A percentile compares a stretch with the other conserved stretches of the same genome.
These are phyloP conservation scores for Gastrodia elata DNA, from an alignment of 106 monocot species.

Conservation along the genomic window DNA sequence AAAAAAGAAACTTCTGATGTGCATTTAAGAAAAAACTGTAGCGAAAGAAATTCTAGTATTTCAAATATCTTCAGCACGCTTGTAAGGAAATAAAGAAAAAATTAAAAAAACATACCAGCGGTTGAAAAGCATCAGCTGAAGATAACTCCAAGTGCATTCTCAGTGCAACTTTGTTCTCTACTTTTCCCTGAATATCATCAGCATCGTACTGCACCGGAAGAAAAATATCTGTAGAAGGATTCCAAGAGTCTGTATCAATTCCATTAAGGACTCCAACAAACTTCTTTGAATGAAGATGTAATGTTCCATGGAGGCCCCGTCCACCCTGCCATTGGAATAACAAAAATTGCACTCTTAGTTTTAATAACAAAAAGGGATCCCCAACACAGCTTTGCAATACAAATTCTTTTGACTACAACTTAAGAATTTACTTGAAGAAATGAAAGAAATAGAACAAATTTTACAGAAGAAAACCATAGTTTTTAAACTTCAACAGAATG, in stretches of 20 bases:
- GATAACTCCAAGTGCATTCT: slow-evolving; percentile 56
- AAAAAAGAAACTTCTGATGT: neutral
- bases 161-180: slow-evolving; percentile 55
- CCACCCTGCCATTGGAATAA: slow-evolving; percentile 43
- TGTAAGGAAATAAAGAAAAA: neutral
- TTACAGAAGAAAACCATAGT: neutral
- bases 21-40: neutral
- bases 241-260: slow-evolving; percentile 83
- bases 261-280: slow-evolving; percentile 88
- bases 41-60: neutral
- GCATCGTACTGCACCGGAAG: slow-evolving; percentile 51
- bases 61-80: neutral
- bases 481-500: too few relatives aligned
- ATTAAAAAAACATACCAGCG: slow-evolving; percentile 43
- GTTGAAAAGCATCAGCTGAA: slow-evolving; percentile 36
- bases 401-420: neutral
- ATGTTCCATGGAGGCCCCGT: slow-evolving; percentile 64
- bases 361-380: slow-evolving; percentile 2
- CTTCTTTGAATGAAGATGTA: slow-evolving; percentile 60
- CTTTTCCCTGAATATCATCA: slow-evolving; percentile 73
- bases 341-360: neutral
- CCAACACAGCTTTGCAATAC: neutral
- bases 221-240: slow-evolving; percentile 70
- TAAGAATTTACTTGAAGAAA: neutral
- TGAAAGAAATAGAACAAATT: neutral